Evolutionary conservation across 768 basidiomycete genomes (phyloP).

Genomic region (Imleria badia): DNA sequence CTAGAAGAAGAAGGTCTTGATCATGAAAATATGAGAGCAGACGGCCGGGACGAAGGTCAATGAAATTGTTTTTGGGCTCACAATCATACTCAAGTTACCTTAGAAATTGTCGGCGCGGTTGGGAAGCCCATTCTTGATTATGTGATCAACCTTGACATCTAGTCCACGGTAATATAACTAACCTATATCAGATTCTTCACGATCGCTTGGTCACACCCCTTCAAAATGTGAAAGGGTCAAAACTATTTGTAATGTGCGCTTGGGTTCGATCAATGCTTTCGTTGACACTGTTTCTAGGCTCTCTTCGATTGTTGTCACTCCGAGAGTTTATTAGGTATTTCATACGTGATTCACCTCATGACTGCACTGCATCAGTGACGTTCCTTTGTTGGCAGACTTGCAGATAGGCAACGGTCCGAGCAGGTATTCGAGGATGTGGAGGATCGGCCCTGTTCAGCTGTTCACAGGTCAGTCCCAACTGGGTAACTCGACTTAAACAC

Average conservation of each 20-base stretch:
- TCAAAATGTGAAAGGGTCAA: conserved; percentile 16
- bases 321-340: conserved; percentile 25
- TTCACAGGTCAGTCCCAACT: conserved; percentile 12
- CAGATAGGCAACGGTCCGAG: conserved; percentile 12
- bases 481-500: neutral
- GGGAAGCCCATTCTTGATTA: conserved; percentile 23
- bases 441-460: conserved; percentile 7
- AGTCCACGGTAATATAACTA: neutral
- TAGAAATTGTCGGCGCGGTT: conserved; percentile 23
- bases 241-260: conserved; percentile 18
- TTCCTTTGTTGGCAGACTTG: conserved; percentile 15
- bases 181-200: conserved; percentile 21
- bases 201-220: conserved; percentile 19
- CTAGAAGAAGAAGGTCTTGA: conserved; percentile 21
- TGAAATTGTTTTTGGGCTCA: neutral
- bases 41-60: conserved; percentile 49
- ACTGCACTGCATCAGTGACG: neutral
- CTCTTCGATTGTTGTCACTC: conserved; percentile 34
- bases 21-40: conserved; percentile 40
- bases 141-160: conserved; percentile 8
- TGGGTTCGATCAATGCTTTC: neutral
- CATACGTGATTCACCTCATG: neutral
- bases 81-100: neutral
- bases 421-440: conserved; percentile 17
- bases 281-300: conserved; percentile 13